Evolutionary conservation across 768 basidiomycete genomes (phyloP), one percentile per base, ranked within the genome.

Genomic region (Lactarius sp.): DNA sequence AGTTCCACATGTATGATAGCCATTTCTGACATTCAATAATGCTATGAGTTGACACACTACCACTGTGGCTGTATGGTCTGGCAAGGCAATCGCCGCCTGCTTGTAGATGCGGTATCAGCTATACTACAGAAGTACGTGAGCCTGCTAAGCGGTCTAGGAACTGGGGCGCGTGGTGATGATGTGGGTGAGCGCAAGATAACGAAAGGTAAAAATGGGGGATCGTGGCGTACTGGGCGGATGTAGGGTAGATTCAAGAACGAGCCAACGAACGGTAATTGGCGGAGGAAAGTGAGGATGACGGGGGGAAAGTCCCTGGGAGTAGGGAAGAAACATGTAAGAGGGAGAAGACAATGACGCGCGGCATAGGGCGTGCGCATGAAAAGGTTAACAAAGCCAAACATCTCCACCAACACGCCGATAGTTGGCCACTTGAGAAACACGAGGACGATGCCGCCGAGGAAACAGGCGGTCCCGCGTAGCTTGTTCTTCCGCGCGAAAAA

Each of bases 351-450:
- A 12, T 20, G 46, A 3, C 0, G 46, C 0, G 46, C 18, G 0
- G 5, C 1, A 44, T 5, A 6, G 44, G 16, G 18, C 6, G 16
- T 9, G 8, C 44, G 9, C 42, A 6, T 16, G 42, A 44, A 44
- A n/a, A 44, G 42, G 18, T 44, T 44, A 4, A 44, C 6, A 81
- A 98, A 99, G 20, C 96, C 97, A 73, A 98, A 94, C 7, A 88
- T 93, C 77, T 99, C 96, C 51, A 99, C 85, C 54, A 93, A 73
- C 77, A 98, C 87, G 44, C 97, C 97, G 65, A 94, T 75, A 76
- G 97, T 94, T 0, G 96, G 94, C 85, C 94, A 92, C 74, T 95
- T 98, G 74, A 91, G 69, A 76, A 99, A 99, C 16, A 98, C 94
- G 65, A 98, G 86, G 14, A 93, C 72, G 67, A 98, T 88, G 18